Percentiles rank a stretch among this genome's conserved stretches.
These are phyloP conservation scores for Plasmodium coatneyi DNA, from an alignment of 169 alveolate genomes.

Conservation along the genomic window DNA sequence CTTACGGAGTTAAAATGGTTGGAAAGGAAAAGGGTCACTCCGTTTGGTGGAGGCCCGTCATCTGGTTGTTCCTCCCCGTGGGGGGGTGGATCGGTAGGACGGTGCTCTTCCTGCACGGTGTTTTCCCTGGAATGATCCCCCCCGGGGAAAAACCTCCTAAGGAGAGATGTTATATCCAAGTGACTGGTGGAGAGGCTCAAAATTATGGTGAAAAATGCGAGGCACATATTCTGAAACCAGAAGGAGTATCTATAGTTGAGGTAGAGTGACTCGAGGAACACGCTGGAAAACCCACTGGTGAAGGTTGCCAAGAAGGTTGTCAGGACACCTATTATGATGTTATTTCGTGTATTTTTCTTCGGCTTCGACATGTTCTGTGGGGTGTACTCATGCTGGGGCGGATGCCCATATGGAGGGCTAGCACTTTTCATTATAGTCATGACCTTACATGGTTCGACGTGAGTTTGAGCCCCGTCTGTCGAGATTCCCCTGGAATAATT, in stretches of 20 bases:
- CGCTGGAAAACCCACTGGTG: slow-evolving; percentile 65
- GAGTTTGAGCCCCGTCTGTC: neutral
- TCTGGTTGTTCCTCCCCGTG: neutral
- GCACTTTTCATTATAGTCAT: neutral
- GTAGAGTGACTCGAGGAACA: slow-evolving; percentile 43
- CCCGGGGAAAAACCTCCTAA: neutral
- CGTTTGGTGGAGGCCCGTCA: neutral
- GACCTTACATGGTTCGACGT: neutral
- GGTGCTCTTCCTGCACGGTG: neutral
- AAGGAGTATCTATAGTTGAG: slow-evolving; percentile 24
- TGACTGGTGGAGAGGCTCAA: slow-evolving; percentile 16
- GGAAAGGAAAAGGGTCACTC: neutral
- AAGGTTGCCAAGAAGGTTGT: slow-evolving; percentile 41
- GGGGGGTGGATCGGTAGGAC: neutral
- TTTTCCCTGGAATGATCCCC: neutral
- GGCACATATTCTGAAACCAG: slow-evolving; percentile 46
- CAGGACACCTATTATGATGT: slow-evolving; percentile 35
- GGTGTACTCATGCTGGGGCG: neutral
- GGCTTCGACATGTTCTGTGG: neutral
- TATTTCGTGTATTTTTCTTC: neutral
- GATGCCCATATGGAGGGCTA: neutral
- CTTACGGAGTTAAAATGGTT: slow-evolving; percentile 30
- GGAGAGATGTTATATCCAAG: neutral
- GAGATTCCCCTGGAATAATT: neutral
- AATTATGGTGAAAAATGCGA: slow-evolving; percentile 49